phyloP scores from a whole-genome alignment of 2,329 filamentous ascomycete species.

The Pezicula neosporulosa region DNA sequence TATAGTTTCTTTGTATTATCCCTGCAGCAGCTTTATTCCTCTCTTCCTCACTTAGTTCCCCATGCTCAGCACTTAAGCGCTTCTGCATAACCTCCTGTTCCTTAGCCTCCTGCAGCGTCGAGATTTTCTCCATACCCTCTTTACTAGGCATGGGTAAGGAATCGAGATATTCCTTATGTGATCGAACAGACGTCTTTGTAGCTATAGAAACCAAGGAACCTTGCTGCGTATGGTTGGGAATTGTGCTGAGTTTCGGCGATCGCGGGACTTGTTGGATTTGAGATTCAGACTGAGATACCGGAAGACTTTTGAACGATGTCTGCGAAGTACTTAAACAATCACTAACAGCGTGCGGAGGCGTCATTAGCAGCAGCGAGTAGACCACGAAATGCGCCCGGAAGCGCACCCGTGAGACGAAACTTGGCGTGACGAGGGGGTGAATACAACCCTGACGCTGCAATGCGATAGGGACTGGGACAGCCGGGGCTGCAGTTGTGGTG shows the following conservation, averaged over 20 bases:
- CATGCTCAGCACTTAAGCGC: conserved; percentile 22
- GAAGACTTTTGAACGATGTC: background rate
- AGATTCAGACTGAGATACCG: background rate
- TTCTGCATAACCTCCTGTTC: conserved; percentile 22
- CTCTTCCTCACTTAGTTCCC: conserved; percentile 40
- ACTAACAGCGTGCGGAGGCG: no score
- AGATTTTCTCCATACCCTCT: conserved; percentile 45
- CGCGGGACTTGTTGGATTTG: background rate
- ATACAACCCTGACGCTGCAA: background rate
- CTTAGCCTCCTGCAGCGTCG: conserved; percentile 40
- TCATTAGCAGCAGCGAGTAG: no score
- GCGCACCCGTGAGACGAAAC: background rate
- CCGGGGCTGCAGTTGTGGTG: background rate
- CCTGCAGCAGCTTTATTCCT: conserved; percentile 50
- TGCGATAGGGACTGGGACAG: background rate
- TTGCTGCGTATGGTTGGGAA: conserved; percentile 4
- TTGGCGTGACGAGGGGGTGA: background rate
- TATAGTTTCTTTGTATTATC: conserved; percentile 68
- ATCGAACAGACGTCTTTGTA: conserved; percentile 9
- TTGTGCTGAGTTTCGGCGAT: background rate
- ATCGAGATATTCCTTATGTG: conserved; percentile 28
- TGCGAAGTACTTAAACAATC: no score
- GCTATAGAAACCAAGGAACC: conserved; percentile 17
- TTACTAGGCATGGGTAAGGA: conserved; percentile 19
- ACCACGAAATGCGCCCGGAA: no score